Base-by-base conservation (phyloP, 345 rosid genomes). In the Citrus hindsii region DNA sequence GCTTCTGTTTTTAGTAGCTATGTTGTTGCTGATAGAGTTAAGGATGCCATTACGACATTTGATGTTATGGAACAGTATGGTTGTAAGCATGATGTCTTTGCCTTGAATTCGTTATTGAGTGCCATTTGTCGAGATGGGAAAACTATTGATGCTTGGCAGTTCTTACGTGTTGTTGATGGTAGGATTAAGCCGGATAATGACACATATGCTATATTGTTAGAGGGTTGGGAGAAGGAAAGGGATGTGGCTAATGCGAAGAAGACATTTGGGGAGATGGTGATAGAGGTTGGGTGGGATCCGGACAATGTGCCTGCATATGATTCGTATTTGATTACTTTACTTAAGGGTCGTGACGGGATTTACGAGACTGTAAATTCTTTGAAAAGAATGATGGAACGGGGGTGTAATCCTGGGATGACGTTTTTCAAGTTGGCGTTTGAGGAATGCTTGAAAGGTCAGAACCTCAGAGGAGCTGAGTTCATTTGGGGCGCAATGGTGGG, bases 1-100 rank as follows among this genome's bases (percentile, higher is more conserved):
- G 92, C 91, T 64, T 91, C 94, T 5, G 83, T 91, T 33, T 91
- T 91, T 64, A 79, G 91, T 71, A 91, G 91, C 62, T 91, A 87
- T 79, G 90, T 85, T 16, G 59, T 77, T 24, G 86, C 83, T 27
- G 82, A 78, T 76, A 75, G 63, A 24, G 85, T 86, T 22, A 38
- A 72, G n/a, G 88, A 86, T 9, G 91, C 92, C 25, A 69, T 89
- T 67, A 38, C 74, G 81, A 76, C 90, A 10, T 91, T 89, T 75
- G 90, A 91, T 40, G 89, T 86, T 37, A 86, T 91, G 89, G 85
- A 85, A 30, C 84, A 83, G 80, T 88, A 91, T 56, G 91, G 91
- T 1, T 78, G 83, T 35, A 56, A 69, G 3, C 79, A 80, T 7
- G 86, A 91, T 74, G 74, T 86, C 35, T 75, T 85, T 8, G 91